phyloP scores from a whole-genome alignment of 1,139 yeast genomes.

The Suhomyces bokatorum region DNA sequence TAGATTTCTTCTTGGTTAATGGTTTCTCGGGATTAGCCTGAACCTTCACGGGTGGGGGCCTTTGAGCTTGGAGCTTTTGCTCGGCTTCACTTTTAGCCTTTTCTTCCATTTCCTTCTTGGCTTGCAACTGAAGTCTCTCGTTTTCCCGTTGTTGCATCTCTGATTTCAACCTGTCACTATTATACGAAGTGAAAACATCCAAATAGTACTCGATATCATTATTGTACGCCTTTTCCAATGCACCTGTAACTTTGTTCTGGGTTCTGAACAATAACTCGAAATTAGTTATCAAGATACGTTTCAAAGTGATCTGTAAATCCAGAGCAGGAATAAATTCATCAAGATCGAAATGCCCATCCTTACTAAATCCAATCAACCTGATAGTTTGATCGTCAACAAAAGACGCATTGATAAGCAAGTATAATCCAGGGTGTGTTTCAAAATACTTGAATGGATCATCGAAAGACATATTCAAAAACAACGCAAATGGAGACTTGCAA shows the following conservation, averaged over 20 bases:
- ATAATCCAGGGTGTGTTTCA: slow-evolving; percentile 25
- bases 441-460: slow-evolving; percentile 28
- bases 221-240: slow-evolving; percentile 25
- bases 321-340: slow-evolving; percentile 26
- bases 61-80: not conserved
- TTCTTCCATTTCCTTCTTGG: not conserved
- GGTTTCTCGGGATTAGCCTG: not conserved
- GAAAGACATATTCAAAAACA: slow-evolving; percentile 56
- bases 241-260: slow-evolving; percentile 24
- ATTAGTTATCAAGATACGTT: slow-evolving; percentile 24
- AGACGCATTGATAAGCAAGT: slow-evolving; percentile 31
- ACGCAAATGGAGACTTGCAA: slow-evolving; percentile 59
- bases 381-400: slow-evolving; percentile 31
- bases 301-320: slow-evolving; percentile 25
- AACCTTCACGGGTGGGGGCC: not conserved
- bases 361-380: slow-evolving; percentile 31
- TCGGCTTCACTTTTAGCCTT: not conserved
- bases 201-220: slow-evolving; percentile 27
- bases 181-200: slow-evolving; percentile 14
- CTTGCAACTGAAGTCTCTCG: slow-evolving; percentile 3
- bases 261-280: slow-evolving; percentile 25
- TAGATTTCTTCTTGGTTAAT: slow-evolving; percentile 18
- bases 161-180: slow-evolving; percentile 9
- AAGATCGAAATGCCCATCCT: slow-evolving; percentile 24
- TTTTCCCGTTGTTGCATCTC: slow-evolving; percentile 4